Percentiles rank a stretch among this genome's conserved stretches.
Evolutionary conservation across 129 eudicot species (phyloP).

Genomic region (Oenanthe sinensis): DNA sequence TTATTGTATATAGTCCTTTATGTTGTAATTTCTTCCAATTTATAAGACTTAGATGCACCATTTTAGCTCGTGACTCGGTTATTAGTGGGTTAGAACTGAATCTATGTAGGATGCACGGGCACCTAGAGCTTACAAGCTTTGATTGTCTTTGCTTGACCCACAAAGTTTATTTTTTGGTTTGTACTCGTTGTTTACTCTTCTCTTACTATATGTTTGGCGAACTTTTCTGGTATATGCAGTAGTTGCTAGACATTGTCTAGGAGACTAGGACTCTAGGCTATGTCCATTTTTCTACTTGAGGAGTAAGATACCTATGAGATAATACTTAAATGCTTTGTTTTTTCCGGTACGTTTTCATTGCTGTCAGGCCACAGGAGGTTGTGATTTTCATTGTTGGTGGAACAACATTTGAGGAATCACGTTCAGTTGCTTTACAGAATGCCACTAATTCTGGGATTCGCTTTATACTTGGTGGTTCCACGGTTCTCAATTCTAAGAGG

Average conservation of each 20-base stretch:
- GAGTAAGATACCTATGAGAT: neutral
- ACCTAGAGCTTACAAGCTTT: neutral
- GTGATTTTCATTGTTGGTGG: conserved; percentile 89
- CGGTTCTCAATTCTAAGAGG: conserved; percentile 85
- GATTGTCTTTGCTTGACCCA: neutral
- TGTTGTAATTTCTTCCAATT: neutral
- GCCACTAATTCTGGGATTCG: conserved; percentile 79
- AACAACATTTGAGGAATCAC: conserved; percentile 92
- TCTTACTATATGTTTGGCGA: neutral
- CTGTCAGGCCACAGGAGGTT: conserved; percentile 88
- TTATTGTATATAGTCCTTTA: neutral
- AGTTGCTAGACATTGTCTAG: neutral
- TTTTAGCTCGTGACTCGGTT: neutral
- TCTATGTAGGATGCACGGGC: neutral
- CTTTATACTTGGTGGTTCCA: conserved; percentile 84
- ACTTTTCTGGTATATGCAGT: neutral
- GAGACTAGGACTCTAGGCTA: neutral
- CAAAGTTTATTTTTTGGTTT: neutral
- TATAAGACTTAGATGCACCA: neutral
- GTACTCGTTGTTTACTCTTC: neutral
- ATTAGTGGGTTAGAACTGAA: neutral
- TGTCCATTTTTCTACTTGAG: neutral
- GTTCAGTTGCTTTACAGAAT: conserved; percentile 73
- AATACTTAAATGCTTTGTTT: neutral
- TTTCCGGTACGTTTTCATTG: neutral